phyloP scores from a whole-genome alignment of 768 basidiomycete species.

The Russula griseocarnosa region DNA sequence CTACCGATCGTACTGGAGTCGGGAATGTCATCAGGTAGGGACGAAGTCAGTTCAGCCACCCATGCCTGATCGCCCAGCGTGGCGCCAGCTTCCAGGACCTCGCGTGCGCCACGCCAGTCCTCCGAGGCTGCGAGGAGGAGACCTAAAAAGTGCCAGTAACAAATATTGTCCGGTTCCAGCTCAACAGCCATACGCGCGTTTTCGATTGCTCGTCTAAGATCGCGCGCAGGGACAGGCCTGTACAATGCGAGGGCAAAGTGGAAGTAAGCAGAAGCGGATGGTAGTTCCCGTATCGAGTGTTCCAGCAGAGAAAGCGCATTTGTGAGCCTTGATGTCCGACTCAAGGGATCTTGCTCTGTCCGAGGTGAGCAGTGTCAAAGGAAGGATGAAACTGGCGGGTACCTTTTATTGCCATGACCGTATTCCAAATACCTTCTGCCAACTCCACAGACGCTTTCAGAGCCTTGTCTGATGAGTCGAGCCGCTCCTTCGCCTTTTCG shows the following conservation, averaged over 20 bases:
- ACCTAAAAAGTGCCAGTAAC: conserved; percentile 90
- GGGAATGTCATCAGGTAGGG: conserved; percentile 2
- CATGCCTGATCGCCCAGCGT: conserved; percentile 44
- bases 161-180: conserved; percentile 53
- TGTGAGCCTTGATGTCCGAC: conserved; percentile 55
- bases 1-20: conserved; percentile 18
- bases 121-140: conserved; percentile 73
- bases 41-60: conserved; percentile 29
- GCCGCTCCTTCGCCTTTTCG: conserved; percentile 54
- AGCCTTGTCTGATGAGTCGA: conserved; percentile 47
- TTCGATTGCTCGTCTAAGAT: conserved; percentile 62
- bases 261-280: conserved; percentile 61
- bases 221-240: conserved; percentile 57
- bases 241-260: conserved; percentile 76
- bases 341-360: conserved; percentile 63
- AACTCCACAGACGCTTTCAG: conserved; percentile 57
- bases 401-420: conserved; percentile 70
- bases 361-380: neutral
- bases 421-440: conserved; percentile 71
- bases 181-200: conserved; percentile 73
- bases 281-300: conserved; percentile 44
- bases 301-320: conserved; percentile 52
- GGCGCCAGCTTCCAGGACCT: conserved; percentile 75
- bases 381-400: conserved; percentile 20
- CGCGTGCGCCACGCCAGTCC: conserved; percentile 73